Evolutionary conservation across 2,329 filamentous ascomycete species (phyloP).

Genomic region (Huntiella bhutanensis): DNA sequence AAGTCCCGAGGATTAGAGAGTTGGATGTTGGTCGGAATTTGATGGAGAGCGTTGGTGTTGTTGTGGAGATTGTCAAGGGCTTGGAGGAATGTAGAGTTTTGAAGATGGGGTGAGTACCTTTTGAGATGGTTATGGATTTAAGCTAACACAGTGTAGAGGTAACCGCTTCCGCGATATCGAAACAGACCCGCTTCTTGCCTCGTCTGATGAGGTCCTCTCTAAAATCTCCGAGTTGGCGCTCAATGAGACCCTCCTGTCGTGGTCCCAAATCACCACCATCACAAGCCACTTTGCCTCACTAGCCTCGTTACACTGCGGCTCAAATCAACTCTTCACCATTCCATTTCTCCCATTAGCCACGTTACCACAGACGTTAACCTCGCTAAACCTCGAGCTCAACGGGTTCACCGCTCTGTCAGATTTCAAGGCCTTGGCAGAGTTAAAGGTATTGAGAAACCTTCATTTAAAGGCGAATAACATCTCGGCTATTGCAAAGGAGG

Average conservation of each 20-base stretch:
- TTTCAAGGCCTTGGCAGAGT: constrained; percentile 31
- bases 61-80: constrained; percentile 52
- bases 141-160: constrained; percentile 31
- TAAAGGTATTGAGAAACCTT: constrained; percentile 35
- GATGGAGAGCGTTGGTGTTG: constrained; percentile 45
- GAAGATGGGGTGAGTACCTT: constrained; percentile 5
- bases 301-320: constrained; percentile 30
- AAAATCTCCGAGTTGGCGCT: constrained; percentile 42
- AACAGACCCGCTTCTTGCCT: constrained; percentile 16
- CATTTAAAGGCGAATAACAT: constrained; percentile 68
- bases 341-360: constrained; percentile 20
- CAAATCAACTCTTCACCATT: constrained; percentile 39
- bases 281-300: constrained; percentile 34
- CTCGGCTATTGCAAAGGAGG: constrained; percentile 17
- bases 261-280: constrained; percentile 41
- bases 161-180: constrained; percentile 45
- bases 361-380: constrained; percentile 35
- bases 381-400: constrained; percentile 56
- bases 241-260: constrained; percentile 46
- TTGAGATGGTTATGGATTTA: neutral
- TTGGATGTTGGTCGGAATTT: constrained; percentile 75
- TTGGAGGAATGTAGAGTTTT: constrained; percentile 47
- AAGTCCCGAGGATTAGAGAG: constrained; percentile 52
- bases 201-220: constrained; percentile 24
- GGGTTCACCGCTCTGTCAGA: constrained; percentile 40